These are phyloP conservation scores for Salix viminalis DNA, from an alignment of 345 rosid genomes.

Conservation along the genomic window DNA sequence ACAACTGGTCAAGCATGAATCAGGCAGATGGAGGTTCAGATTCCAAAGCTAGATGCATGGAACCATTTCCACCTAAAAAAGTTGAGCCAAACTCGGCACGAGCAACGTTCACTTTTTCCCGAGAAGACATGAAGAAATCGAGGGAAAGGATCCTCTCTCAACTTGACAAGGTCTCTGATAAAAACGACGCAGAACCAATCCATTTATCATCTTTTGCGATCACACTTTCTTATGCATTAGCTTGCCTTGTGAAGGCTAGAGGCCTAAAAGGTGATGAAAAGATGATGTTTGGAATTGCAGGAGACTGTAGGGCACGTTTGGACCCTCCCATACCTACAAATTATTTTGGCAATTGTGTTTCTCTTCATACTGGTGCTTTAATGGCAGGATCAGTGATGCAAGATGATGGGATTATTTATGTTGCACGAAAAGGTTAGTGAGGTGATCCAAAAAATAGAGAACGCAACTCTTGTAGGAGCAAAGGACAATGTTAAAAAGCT, in stretches of 20 bases:
- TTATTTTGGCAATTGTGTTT: constrained; percentile 17
- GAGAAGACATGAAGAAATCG: constrained; percentile 21
- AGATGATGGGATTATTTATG: constrained; percentile 5
- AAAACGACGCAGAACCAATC: background rate
- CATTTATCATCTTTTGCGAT: constrained; percentile 36
- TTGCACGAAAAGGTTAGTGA: background rate
- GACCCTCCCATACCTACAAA: constrained; percentile 7
- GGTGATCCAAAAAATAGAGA: background rate
- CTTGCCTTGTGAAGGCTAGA: constrained; percentile 19
- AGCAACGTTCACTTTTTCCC: constrained; percentile 29
- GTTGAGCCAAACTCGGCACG: constrained; percentile 10
- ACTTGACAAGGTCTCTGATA: background rate
- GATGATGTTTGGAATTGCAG: background rate
- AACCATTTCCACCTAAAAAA: background rate
- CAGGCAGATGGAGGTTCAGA: background rate
- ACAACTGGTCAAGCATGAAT: background rate
- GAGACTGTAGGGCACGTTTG: constrained; percentile 7
- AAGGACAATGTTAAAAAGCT: background rate
- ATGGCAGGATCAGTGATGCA: background rate
- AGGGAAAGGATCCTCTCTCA: constrained; percentile 10
- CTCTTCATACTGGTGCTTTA: background rate
- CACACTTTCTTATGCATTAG: constrained; percentile 22
- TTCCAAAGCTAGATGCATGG: background rate
- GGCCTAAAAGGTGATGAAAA: background rate
- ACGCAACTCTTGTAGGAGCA: background rate